Evolutionary conservation across 2,329 filamentous ascomycete genomes (phyloP), one percentile per base, ranked within the genome.

Genomic region (Verticillium zaregamsianum): DNA sequence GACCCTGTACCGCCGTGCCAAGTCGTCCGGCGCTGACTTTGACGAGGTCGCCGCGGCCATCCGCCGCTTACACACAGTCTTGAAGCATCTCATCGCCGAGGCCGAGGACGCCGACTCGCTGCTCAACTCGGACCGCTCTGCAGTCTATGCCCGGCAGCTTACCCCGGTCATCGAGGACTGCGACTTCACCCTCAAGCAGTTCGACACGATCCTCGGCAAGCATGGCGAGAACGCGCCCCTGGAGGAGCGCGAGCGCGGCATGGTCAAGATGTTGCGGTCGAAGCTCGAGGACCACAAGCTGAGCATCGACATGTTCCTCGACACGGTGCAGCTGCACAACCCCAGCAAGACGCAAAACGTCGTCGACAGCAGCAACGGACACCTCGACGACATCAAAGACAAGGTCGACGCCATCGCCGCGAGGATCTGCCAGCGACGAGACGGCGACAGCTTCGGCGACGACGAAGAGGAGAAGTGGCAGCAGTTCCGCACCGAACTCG

Each of bases 21-120:
- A 81, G 65, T 74, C 77, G 31, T 77, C 80, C 3, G 78, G 80
- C 17, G 73, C 77, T 3, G 77, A 81, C 52, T 83, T 86, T 62
- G 76, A 76, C 60, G 77, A 82, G 55, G 76, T 85, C 56, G 78
- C 82, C 15, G 69, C 73, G 15, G 79, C 80, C 39, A 79, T 88
- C 45, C 80, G 80, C 60, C 77, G 76, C 54, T 75, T 89, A 49
- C 81, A 88, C 66, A 79, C 79, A 6, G 81, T 82, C 14, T 75
- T 89, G 7, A 82, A 83, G 60, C 82, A 87, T 66, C 75, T 89
- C 31, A 84, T 82, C 60, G 76, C 80, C 65, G 86, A 88, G 73
- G 80, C 81, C 45, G 79, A 83, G 65, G 84, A 86, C 66, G 76
- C 78, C 1, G 82, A 83, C 66, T 87, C 86, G 11, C 74, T 82